These are phyloP conservation scores for Volvariella surrecta DNA, from an alignment of 1,284 basidiomycete species.

Conservation along the genomic window DNA sequence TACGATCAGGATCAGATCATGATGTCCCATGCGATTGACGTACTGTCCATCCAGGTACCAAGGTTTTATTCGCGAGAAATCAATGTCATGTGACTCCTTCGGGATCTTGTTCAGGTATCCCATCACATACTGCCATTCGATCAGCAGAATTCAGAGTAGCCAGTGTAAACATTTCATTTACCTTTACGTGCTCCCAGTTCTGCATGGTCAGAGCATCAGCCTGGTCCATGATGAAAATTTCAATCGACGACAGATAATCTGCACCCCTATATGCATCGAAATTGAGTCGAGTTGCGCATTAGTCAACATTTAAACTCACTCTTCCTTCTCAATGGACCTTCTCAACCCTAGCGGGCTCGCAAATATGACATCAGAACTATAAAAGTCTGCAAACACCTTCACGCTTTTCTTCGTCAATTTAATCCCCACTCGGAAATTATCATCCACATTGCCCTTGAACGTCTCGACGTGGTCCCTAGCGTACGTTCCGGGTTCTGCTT, in stretches of 20 bases:
- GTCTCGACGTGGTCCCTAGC: slow-evolving; percentile 88
- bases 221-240: slow-evolving; percentile 90
- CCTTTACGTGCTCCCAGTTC: slow-evolving; percentile 98
- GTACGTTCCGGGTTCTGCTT: slow-evolving; percentile 68
- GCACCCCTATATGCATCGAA: slow-evolving; percentile 42
- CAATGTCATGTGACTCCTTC: slow-evolving; percentile 86
- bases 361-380: slow-evolving; percentile 85
- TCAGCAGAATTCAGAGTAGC: slow-evolving; percentile 5
- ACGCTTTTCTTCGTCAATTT: slow-evolving; percentile 85
- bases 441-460: slow-evolving; percentile 96
- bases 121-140: slow-evolving; percentile 67
- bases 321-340: slow-evolving; percentile 91
- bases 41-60: slow-evolving; percentile 95
- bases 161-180: slow-evolving; percentile 18
- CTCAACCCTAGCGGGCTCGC: slow-evolving; percentile 91
- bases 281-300: slow-evolving; percentile 2
- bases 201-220: slow-evolving; percentile 95
- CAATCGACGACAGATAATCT: slow-evolving; percentile 92
- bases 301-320: slow-evolving; percentile 36
- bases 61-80: slow-evolving; percentile 95
- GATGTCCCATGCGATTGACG: slow-evolving; percentile 17
- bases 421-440: slow-evolving; percentile 88
- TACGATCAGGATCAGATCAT: slow-evolving; percentile 2
- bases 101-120: slow-evolving; percentile 83
- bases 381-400: slow-evolving; percentile 86